Evolutionary conservation across 495 filamentous ascomycete genomes (phyloP).

Genomic region (Aspergillus cavernicola): DNA sequence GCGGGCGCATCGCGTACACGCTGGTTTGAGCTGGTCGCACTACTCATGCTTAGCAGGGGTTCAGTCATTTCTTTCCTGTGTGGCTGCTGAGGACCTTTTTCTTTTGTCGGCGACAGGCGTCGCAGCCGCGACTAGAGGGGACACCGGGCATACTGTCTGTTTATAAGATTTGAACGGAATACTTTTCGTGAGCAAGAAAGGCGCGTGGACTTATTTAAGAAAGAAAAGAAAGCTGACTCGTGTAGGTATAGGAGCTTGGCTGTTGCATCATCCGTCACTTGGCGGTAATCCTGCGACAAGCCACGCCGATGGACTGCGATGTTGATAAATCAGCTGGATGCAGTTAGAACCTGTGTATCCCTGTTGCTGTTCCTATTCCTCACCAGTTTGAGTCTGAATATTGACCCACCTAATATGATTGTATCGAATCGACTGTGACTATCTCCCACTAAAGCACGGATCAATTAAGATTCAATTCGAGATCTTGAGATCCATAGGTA

Average conservation of each 20-base stretch:
- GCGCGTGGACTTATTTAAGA: not conserved
- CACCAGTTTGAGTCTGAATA: not conserved
- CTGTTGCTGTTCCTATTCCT: not conserved
- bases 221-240: not conserved
- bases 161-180: not conserved
- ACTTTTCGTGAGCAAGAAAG: not conserved
- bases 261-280: slow-evolving; percentile 1
- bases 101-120: slow-evolving; percentile 45
- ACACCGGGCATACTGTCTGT: slow-evolving; percentile 40
- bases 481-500: not conserved
- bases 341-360: not conserved
- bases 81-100: slow-evolving; percentile 34
- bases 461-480: not conserved
- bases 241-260: not conserved
- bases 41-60: slow-evolving; percentile 11
- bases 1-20: slow-evolving; percentile 38
- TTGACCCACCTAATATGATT: not conserved
- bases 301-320: not conserved
- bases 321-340: not conserved
- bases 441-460: not conserved
- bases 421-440: not conserved
- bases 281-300: slow-evolving; percentile 2
- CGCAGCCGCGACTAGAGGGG: slow-evolving; percentile 42
- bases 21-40: slow-evolving; percentile 34
- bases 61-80: not conserved